Percentiles rank a stretch among this genome's conserved stretches.
Conservation (phyloP, 495 filamentous ascomycete genomes). For the Darksidea phi region DNA sequence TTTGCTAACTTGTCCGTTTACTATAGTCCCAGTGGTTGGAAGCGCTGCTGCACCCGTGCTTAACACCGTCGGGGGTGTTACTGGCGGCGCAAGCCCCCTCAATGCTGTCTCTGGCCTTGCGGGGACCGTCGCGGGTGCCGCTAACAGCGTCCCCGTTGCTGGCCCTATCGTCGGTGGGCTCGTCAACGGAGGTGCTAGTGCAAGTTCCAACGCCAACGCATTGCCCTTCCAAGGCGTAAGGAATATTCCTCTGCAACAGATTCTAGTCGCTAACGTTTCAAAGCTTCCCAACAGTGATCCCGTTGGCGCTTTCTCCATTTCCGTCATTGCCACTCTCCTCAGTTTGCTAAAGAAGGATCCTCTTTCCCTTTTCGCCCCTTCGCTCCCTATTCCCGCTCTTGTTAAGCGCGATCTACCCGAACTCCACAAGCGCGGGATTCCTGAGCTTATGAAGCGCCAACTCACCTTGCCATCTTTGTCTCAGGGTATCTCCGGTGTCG, state of each 20-base stretch:
- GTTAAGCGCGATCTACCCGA: slow-evolving; percentile 20
- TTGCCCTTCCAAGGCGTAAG: background rate
- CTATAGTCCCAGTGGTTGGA: background rate
- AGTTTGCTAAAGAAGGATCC: slow-evolving; percentile 27
- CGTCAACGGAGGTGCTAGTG: background rate
- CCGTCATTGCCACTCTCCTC: slow-evolving; percentile 23
- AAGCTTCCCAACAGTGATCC: slow-evolving; percentile 16
- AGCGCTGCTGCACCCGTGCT: background rate
- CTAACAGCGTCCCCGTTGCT: background rate
- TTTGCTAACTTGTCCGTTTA: background rate
- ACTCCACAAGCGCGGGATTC: background rate
- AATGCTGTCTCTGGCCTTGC: slow-evolving; percentile 4
- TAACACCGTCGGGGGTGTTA: background rate
- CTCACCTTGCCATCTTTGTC: slow-evolving; percentile 4
- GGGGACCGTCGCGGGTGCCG: background rate
- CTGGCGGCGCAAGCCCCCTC: slow-evolving; percentile 4
- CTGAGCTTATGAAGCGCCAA: background rate
- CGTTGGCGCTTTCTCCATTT: slow-evolving; percentile 8
- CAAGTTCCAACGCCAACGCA: background rate
- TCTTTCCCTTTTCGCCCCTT: slow-evolving; percentile 19
- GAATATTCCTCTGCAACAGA: background rate
- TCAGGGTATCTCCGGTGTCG: slow-evolving; percentile 13
- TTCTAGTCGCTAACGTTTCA: background rate
- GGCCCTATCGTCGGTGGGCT: background rate
- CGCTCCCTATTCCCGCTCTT: slow-evolving; percentile 19